These are phyloP conservation scores for Edaphochlamys debaryana DNA, from an alignment of 139 green algal species.

Conservation along the genomic window DNA sequence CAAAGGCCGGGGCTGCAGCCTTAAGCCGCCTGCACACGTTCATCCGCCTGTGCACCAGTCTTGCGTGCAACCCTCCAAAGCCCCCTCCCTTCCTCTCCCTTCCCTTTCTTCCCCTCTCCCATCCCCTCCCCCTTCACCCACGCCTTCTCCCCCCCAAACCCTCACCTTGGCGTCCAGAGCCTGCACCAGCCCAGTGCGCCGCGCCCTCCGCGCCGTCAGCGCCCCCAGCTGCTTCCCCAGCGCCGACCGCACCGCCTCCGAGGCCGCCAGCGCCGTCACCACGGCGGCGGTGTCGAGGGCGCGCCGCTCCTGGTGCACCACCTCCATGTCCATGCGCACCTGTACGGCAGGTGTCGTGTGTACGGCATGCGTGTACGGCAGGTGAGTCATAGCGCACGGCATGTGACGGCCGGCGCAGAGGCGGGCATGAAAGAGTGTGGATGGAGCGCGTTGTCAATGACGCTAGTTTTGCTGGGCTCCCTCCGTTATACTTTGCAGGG, in stretches of 20 bases:
- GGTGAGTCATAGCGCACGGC: neutral
- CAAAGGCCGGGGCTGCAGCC: no score
- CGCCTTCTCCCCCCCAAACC: no score
- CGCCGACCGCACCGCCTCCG: neutral
- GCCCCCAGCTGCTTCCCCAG: constrained; percentile 1
- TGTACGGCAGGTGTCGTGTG: neutral
- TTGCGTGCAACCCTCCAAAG: no score
- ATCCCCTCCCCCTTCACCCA: no score
- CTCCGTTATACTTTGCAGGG: neutral
- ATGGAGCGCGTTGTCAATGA: no score
- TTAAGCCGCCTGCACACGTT: no score
- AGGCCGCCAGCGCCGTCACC: neutral
- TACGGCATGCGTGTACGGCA: neutral
- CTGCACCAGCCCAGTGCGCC: constrained; percentile 7
- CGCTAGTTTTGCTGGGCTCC: no score
- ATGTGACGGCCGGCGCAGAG: no score
- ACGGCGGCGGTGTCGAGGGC: neutral
- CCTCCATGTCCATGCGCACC: constrained; percentile 44
- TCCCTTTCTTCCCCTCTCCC: no score
- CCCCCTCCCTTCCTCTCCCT: no score
- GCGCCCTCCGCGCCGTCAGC: neutral
- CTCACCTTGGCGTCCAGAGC: constrained; percentile 1
- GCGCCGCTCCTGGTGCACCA: constrained; percentile 15
- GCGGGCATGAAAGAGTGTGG: no score
- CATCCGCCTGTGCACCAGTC: no score